Evolutionary conservation across 345 rosid genomes (phyloP), one percentile per base, ranked within the genome.

Genomic region (Zanthoxylum bungeanum): DNA sequence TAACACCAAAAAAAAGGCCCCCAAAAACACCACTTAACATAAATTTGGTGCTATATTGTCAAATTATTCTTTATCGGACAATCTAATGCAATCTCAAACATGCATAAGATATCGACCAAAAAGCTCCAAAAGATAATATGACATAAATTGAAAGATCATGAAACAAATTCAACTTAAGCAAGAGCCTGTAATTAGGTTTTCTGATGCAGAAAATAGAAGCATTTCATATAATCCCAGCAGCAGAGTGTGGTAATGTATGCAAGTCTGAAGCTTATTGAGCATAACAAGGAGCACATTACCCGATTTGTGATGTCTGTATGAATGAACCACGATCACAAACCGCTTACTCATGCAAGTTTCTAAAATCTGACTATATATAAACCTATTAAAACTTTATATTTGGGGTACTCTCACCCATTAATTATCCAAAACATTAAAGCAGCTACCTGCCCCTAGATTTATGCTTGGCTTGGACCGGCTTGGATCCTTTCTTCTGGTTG

Each of bases 381-480:
- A 11, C 30, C 30, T 52, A 50, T 66, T 21, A 19, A 47, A 27
- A 40, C 16, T 42, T 40, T 56, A 40, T 10, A 39, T 16, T n/a
- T n/a, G n/a, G 12, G 27, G 42, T 10, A 33, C 7, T 58, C 39
- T 65, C 55, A 31, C 21, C 52, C 39, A 11, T 11, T 27, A 58
- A 1, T 7, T 14, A 52, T 63, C 40, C 56, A 71, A 59, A 42
- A 58, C 27, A 28, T 19, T 56, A 24, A 30, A 19, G 40, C 40
- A 60, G 24, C 53, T 0, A 61, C 53, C 58, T 39, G 40, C 64
- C 60, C 61, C 25, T 6, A 69, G 69, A 68, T 33, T 62, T 11
- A 68, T 6, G 51, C 67, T 76, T 77, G 79, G 68, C 80, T 72
- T 6, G 81, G 72, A 73, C 78, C 77, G 19, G 85, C 75, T 73